Conservation (phyloP, 2,329 filamentous ascomycete genomes). For the Sphaerostilbella broomeana region DNA sequence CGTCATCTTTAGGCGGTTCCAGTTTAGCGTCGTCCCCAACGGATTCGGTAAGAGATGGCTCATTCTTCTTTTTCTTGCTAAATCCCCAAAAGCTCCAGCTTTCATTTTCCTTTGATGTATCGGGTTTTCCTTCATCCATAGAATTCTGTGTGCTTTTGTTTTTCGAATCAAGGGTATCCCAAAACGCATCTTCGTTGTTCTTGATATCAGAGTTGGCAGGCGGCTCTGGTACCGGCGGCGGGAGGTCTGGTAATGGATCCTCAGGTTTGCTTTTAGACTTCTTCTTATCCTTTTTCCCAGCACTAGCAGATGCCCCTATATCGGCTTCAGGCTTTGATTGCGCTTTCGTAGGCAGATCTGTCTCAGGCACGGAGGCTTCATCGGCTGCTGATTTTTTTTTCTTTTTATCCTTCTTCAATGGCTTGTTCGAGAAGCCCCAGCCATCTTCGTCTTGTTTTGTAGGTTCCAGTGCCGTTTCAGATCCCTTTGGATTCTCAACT, state of each 20-base stretch:
- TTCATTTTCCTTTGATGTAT: constrained; percentile 17
- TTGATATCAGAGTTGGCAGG: constrained; percentile 8
- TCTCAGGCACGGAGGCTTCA: constrained; percentile 16
- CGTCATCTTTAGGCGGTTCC: neutral
- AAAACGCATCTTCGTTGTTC: constrained; percentile 17
- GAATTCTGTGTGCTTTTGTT: neutral
- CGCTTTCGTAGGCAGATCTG: constrained; percentile 7
- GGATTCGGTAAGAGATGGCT: constrained; percentile 5
- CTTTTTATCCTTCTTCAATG: constrained; percentile 27
- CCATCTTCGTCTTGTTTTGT: constrained; percentile 17
- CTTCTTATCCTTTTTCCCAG: constrained; percentile 22
- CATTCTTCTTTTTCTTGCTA: constrained; percentile 12
- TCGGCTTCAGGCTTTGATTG: too few relatives aligned
- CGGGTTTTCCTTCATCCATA: constrained; percentile 1
- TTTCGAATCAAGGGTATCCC: constrained; percentile 5
- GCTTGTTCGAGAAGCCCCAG: constrained; percentile 19
- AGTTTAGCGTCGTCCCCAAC: constrained; percentile 2
- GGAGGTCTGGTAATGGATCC: neutral
- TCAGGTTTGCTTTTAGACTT: constrained; percentile 4
- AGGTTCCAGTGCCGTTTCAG: constrained; percentile 21
- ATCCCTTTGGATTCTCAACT: constrained; percentile 11
- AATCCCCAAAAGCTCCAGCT: constrained; percentile 24
- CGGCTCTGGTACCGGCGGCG: constrained; percentile 1
- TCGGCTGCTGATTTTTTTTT: constrained; percentile 20
- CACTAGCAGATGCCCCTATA: constrained; percentile 20